Conservation (phyloP, 805 yeast species). For the Candida tibetensis region DNA sequence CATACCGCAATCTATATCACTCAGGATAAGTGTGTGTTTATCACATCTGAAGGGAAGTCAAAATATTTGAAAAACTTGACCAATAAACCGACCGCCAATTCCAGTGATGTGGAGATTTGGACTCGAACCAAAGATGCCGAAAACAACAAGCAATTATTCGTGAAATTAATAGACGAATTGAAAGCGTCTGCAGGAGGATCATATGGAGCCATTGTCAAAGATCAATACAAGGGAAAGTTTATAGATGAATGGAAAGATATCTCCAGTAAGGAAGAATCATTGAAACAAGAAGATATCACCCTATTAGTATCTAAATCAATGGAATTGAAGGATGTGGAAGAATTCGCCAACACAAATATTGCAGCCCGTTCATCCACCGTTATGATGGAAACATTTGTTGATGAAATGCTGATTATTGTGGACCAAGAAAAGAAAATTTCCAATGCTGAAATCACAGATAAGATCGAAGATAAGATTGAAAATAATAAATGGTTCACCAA, state of each 20-base stretch:
- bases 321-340: slow-evolving; percentile 79
- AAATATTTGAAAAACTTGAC: slow-evolving; percentile 66
- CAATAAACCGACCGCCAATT: slow-evolving; percentile 35
- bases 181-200: slow-evolving; percentile 34
- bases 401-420: slow-evolving; percentile 81
- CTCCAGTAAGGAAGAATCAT: slow-evolving; percentile 18
- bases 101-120: slow-evolving; percentile 54
- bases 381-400: slow-evolving; percentile 77
- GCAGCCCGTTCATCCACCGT: slow-evolving; percentile 79
- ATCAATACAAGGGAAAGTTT: slow-evolving; percentile 78
- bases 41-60: slow-evolving; percentile 84
- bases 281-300: slow-evolving; percentile 46
- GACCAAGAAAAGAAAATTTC: slow-evolving; percentile 82
- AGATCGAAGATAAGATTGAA: slow-evolving; percentile 78
- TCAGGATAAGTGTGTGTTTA: slow-evolving; percentile 54
- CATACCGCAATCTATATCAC: slow-evolving; percentile 75
- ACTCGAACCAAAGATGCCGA: slow-evolving; percentile 78
- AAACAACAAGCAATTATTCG: slow-evolving; percentile 66
- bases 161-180: slow-evolving; percentile 50
- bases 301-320: slow-evolving; percentile 52
- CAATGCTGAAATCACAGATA: slow-evolving; percentile 69
- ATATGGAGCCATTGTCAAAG: slow-evolving; percentile 72
- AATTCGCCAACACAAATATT: slow-evolving; percentile 57
- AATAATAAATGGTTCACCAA: slow-evolving; percentile 61
- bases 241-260: slow-evolving; percentile 72